Evolutionary conservation across 129 eudicot genomes (phyloP).

Genomic region (Smallanthus sonchifolius): DNA sequence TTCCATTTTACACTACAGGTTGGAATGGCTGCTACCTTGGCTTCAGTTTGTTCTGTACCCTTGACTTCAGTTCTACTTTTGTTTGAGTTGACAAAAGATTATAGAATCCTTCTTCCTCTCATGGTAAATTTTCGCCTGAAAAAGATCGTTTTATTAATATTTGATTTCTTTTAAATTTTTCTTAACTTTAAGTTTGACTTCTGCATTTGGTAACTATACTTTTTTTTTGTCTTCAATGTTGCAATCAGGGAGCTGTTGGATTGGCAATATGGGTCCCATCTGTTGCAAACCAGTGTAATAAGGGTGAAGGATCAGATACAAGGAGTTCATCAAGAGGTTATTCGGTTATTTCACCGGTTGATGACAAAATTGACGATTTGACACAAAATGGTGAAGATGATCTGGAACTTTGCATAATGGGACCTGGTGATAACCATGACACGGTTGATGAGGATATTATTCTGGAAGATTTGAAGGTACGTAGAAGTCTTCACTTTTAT

Average conservation of each 20-base stretch:
- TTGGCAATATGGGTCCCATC: conserved; percentile 99
- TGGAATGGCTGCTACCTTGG: conserved; percentile 99
- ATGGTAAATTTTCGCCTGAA: conserved; percentile 47
- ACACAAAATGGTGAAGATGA: conserved; percentile 49
- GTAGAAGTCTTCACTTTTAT: neutral
- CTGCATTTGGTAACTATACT: neutral
- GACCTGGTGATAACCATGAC: conserved; percentile 44
- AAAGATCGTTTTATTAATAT: neutral
- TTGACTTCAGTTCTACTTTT: conserved; percentile 92
- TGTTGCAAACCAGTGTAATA: conserved; percentile 68
- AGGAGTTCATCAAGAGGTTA: conserved; percentile 54
- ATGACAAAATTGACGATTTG: conserved; percentile 41
- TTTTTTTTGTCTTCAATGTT: neutral
- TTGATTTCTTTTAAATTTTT: neutral
- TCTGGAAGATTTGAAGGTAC: conserved; percentile 83
- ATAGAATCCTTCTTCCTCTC: conserved; percentile 95
- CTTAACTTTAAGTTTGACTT: neutral
- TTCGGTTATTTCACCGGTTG: conserved; percentile 53
- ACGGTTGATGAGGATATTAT: conserved; percentile 54
- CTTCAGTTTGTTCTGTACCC: conserved; percentile 96
- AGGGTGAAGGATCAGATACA: conserved; percentile 49
- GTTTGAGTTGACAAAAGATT: conserved; percentile 94
- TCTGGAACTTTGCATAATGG: conserved; percentile 74
- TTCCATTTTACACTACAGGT: conserved; percentile 48
- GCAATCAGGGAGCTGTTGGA: conserved; percentile 90